Base-by-base conservation (phyloP, 805 yeast species). In the Saccharomycopsis malanga region DNA sequence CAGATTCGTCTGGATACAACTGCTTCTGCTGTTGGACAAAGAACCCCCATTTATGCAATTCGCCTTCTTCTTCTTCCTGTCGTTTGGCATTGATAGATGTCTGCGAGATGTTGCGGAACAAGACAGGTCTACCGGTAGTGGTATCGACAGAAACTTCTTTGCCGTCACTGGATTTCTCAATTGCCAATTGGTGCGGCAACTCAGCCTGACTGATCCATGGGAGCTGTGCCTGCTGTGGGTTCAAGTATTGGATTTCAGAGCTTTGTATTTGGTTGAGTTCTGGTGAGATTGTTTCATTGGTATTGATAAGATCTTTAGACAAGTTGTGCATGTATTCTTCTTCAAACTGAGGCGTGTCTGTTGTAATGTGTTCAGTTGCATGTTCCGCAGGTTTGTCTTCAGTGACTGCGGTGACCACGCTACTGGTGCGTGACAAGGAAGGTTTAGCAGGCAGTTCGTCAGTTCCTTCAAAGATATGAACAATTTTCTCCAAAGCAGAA, bases 31-130 rank as follows among this genome's bases (percentile, higher is more conserved):
- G 86, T 59, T 81, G 84, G 54, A 87, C 80, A 57, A 78, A 85
- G 58, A 79, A 77, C 17, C 95, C 95, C 80, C 87, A 79, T 65
- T 83, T 79, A 62, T 86, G 96, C 54, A 87, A 73, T 58, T 85
- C 95, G 57, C 96, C 97, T 68, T 88, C 97, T 61, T 88, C 97
- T 52, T 80, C 81, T 60, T 87, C 96, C 62, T 84, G 87, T 53
- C 75, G 76, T 61, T 77, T 81, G 14, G 88, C 87, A 57, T 83
- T 79, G 10, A 65, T 58, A 0, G 85, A 73, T 1, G 84, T 80
- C 53, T 77, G 83, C 0, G 87, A 79, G 4, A 76, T 66, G 4
- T 81, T 76, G 54, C 82, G 71, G 63, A 79, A 73, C 52, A 82
- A 65, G 18, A 83, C 79, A 1, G 89, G 87, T 54, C 79, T 69